Percentiles rank a stretch among this genome's conserved stretches.
Conservation (phyloP, 352 stramenopile genomes). For the Phytophthora europaea region DNA sequence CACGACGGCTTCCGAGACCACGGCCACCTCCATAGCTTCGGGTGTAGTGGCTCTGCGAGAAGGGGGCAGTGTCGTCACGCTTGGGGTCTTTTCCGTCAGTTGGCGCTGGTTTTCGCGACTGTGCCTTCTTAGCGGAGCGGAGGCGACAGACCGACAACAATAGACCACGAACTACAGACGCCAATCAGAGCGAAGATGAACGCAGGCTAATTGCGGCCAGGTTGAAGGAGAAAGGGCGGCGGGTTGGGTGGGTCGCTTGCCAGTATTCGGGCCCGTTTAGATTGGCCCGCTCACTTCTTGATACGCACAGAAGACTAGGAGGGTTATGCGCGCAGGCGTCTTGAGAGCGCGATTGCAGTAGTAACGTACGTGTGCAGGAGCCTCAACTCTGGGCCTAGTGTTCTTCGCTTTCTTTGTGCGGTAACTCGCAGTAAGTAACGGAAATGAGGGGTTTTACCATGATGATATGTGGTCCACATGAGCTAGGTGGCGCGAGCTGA, state of each 20-base stretch:
- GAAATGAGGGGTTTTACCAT: slow-evolving; percentile 15
- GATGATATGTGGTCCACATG: background rate
- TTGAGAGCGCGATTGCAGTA: background rate
- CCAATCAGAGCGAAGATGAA: slow-evolving; percentile 4
- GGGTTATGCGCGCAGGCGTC: background rate
- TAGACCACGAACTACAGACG: slow-evolving; percentile 15
- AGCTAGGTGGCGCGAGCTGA: slow-evolving; percentile 20
- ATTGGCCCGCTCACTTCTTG: too few relatives aligned
- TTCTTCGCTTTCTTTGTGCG: slow-evolving; percentile 8
- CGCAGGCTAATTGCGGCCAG: slow-evolving; percentile 6
- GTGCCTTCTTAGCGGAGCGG: background rate
- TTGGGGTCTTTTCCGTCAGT: background rate
- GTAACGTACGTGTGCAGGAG: background rate
- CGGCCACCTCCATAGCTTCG: slow-evolving; percentile 53
- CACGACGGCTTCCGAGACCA: slow-evolving; percentile 48
- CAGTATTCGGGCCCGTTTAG: background rate
- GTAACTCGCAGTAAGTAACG: slow-evolving; percentile 2
- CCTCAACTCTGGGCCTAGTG: slow-evolving; percentile 11
- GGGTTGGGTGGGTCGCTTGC: background rate
- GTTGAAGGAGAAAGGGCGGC: background rate
- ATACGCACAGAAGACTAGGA: background rate
- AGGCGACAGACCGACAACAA: slow-evolving; percentile 18
- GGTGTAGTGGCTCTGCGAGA: background rate
- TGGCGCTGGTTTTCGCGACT: slow-evolving; percentile 27
- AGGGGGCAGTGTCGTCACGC: background rate